Evolutionary conservation across 169 alveolate species (phyloP).

Genomic region (Plasmodium relictum): DNA sequence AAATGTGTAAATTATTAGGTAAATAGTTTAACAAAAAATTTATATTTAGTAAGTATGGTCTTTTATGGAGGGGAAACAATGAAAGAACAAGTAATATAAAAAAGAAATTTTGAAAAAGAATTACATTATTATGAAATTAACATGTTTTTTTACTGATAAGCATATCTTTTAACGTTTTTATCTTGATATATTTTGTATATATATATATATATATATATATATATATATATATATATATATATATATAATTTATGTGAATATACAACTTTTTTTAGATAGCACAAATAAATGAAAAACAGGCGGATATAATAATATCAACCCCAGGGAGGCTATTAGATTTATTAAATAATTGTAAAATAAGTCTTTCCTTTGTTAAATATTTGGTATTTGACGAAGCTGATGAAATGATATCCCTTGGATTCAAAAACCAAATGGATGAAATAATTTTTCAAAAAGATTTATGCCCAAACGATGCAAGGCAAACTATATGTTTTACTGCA

Average conservation of each 20-base stretch:
- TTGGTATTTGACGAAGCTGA: constrained; percentile 96
- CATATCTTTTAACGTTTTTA: neutral
- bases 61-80: constrained; percentile 64
- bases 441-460: constrained; percentile 51
- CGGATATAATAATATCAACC: constrained; percentile 40
- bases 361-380: constrained; percentile 86
- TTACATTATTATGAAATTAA: neutral
- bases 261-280: constrained; percentile 6
- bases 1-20: constrained; percentile 83
- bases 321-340: constrained; percentile 91
- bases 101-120: neutral
- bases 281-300: constrained; percentile 50
- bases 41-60: constrained; percentile 41
- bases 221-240: neutral
- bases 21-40: constrained; percentile 42
- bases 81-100: constrained; percentile 46
- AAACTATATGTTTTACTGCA: constrained; percentile 49
- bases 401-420: constrained; percentile 96
- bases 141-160: constrained; percentile 2
- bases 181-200: neutral
- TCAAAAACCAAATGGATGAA: constrained; percentile 53
- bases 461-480: constrained; percentile 33
- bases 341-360: constrained; percentile 86
- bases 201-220: neutral
- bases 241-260: neutral